Evolutionary conservation across 2,329 filamentous ascomycete species (phyloP).

Genomic region (Claviceps spartinae): DNA sequence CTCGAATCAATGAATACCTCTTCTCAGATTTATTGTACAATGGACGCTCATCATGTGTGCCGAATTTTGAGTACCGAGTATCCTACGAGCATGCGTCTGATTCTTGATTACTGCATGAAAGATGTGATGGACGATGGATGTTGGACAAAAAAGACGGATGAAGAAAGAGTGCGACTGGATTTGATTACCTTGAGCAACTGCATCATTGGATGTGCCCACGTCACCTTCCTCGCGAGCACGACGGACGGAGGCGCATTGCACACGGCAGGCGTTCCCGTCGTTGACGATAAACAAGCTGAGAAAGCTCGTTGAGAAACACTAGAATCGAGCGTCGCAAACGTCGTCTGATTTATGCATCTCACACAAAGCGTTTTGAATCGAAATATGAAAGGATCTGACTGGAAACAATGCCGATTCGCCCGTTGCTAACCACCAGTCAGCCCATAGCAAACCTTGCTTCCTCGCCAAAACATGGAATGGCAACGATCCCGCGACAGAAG

Average conservation of each 20-base stretch:
- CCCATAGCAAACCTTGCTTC: not conserved
- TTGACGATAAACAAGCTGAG: not conserved
- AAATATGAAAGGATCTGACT: not conserved
- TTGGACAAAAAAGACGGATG: not conserved
- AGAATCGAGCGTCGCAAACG: not conserved
- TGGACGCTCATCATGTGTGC: not conserved
- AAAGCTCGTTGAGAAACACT: not conserved
- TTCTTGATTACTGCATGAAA: not conserved
- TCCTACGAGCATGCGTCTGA: not conserved
- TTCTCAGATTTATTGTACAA: not conserved
- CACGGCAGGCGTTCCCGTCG: not conserved
- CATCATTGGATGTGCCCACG: not conserved
- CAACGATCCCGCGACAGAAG: not conserved
- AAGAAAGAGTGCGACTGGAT: not conserved
- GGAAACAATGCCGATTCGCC: conserved; percentile 2
- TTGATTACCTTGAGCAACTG: not conserved
- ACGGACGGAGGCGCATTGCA: not conserved
- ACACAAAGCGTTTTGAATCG: not conserved
- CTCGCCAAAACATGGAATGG: not conserved
- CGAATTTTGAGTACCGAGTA: not conserved
- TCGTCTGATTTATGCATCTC: not conserved
- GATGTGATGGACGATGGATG: not conserved
- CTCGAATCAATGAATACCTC: not conserved
- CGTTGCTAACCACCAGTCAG: conserved; percentile 1
- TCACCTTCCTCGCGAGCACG: not conserved